A percentile compares a stretch with the other conserved stretches of the same genome.
phyloP scores from a whole-genome alignment of 2,329 filamentous ascomycete genomes.

The Coniochaeta sp. region DNA sequence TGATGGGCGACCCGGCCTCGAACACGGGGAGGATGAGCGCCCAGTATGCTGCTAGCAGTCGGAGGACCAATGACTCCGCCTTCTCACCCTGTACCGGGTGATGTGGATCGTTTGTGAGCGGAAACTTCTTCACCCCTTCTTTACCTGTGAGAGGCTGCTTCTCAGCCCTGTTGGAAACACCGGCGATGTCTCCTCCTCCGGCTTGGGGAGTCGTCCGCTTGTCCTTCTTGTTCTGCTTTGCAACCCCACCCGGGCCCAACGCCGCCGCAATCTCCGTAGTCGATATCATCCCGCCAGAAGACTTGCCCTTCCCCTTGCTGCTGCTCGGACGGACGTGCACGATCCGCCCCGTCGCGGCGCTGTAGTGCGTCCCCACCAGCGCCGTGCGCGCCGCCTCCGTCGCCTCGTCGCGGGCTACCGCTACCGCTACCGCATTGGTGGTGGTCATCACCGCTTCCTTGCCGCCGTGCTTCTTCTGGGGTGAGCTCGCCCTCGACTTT shows the following conservation, averaged over 20 bases:
- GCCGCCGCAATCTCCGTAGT: neutral
- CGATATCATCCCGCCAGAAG: neutral
- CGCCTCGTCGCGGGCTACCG: neutral
- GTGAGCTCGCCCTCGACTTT: too few relatives aligned
- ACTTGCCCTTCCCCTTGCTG: neutral
- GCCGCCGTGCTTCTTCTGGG: too few relatives aligned
- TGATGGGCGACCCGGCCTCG: constrained; percentile 26
- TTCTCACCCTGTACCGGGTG: neutral
- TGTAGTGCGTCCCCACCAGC: neutral
- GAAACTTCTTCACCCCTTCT: too few relatives aligned
- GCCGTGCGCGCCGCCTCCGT: neutral
- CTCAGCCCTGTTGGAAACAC: constrained; percentile 12
- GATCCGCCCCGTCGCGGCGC: neutral
- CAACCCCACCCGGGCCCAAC: neutral
- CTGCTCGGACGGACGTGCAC: too few relatives aligned
- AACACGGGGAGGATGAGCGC: constrained; percentile 30
- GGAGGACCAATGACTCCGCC: constrained; percentile 6
- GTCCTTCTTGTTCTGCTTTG: too few relatives aligned
- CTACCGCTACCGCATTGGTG: too few relatives aligned
- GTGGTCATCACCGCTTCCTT: neutral
- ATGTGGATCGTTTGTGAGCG: neutral
- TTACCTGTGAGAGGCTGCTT: too few relatives aligned
- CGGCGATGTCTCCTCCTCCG: constrained; percentile 10
- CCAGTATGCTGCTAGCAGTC: constrained; percentile 22
- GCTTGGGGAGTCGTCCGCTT: constrained; percentile 3